Evolutionary conservation across 108 stramenopile species (phyloP), one percentile per base, ranked within the genome.

Genomic region (Schizochytrium sp.): DNA sequence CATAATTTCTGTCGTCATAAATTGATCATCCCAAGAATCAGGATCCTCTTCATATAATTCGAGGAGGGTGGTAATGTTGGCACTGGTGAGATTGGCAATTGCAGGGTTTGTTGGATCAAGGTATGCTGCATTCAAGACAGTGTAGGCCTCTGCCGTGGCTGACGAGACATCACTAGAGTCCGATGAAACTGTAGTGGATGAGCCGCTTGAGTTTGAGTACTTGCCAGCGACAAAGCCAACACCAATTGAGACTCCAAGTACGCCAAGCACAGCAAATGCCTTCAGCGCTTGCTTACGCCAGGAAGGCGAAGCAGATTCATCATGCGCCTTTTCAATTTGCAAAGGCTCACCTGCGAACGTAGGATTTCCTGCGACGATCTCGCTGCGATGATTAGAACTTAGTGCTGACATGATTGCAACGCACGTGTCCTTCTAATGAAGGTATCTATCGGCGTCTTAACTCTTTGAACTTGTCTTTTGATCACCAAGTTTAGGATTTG

Each of bases 11-110:
- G 76, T 17, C 38, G 76, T 55, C 76, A 83, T 55, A 3, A 19
- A 83, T 28, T 83, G 76, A 42, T 83, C 76, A 46, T 83, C 45
- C 76, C 76, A 83, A 40, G 4, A 10, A 13, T 83, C 53, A 46
- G 76, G 76, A n/a, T 83, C 76, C 5, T 47, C 76, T 53, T 83
- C 76, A 53, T 83, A 83, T n/a, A 55, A 55, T 17, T 83, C 76
- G 53, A 83, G 76, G 10, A 83, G 76, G 50, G 19, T 40, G 76
- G 76, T 55, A 40, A 83, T 83, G 76, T 83, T 55, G 28, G 19
- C 47, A 42, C 38, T 53, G 38, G 47, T 49, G 17, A 83, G 1
- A 3, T 83, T 49, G 5, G 53, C 28, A 42, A 83, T 44, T 0
- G 64, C 64, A 44, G 44, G 8, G 76, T 83, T 83, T 53, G 47